These are phyloP conservation scores for Fusarium neocosmosporiellum DNA, from an alignment of 2,329 filamentous ascomycete genomes.

Conservation along the genomic window DNA sequence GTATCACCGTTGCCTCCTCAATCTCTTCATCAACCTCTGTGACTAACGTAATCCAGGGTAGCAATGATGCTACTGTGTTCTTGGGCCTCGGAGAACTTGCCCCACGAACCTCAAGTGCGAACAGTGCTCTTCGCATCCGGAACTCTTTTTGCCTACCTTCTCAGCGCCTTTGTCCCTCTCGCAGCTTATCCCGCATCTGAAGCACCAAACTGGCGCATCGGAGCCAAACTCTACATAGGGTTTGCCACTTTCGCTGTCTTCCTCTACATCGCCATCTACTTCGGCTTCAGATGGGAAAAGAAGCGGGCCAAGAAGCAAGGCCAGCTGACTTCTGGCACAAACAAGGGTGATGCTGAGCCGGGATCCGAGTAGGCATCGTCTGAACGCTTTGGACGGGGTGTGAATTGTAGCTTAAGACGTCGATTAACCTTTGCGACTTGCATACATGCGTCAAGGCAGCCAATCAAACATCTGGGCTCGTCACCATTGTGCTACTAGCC, in stretches of 20 bases:
- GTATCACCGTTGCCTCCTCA: neutral
- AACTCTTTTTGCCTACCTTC: conserved; percentile 7
- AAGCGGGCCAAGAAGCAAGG: neutral
- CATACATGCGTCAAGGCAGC: neutral
- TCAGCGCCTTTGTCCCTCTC: conserved; percentile 5
- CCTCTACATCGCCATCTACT: conserved; percentile 11
- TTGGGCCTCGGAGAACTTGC: conserved; percentile 12
- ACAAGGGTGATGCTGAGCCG: neutral
- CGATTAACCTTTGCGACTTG: neutral
- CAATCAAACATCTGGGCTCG: neutral
- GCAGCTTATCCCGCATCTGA: conserved; percentile 11
- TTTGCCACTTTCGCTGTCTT: conserved; percentile 9
- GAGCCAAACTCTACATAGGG: conserved; percentile 12
- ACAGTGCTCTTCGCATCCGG: conserved; percentile 15
- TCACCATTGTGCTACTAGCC: neutral
- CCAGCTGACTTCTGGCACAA: neutral
- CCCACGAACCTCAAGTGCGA: conserved; percentile 12
- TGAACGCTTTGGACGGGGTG: neutral
- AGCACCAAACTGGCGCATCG: conserved; percentile 13
- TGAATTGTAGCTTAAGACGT: neutral
- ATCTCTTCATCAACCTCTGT: neutral
- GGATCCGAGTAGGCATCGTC: neutral
- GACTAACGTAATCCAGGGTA: neutral
- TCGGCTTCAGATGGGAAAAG: conserved; percentile 10
- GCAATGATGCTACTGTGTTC: conserved; percentile 15